Conservation (phyloP, 78 protist species). For the Dictyostelium brefeldianum region DNA sequence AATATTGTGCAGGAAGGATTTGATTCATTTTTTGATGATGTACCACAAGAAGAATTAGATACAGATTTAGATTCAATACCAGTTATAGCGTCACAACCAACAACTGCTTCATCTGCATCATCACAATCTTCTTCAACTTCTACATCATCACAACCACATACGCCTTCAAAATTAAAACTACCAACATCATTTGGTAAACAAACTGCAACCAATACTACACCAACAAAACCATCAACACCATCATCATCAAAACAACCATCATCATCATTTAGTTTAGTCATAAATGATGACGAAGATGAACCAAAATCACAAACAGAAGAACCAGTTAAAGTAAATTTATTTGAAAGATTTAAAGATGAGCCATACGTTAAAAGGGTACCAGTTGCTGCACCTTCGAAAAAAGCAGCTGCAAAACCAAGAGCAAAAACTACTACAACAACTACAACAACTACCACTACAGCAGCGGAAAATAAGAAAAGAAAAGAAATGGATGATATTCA, state of each 20-base stretch:
- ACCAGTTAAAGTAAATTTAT: neutral
- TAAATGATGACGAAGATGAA: neutral
- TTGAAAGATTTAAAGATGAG: neutral
- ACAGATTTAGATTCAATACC: neutral
- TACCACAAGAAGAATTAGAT: neutral
- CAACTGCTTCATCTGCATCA: neutral
- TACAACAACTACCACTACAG: neutral
- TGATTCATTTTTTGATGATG: constrained; percentile 29
- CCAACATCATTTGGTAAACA: neutral
- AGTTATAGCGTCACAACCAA: neutral
- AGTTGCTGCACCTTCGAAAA: neutral
- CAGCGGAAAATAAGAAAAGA: constrained; percentile 1
- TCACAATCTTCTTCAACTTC: neutral
- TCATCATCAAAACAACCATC: neutral
- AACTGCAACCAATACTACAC: neutral
- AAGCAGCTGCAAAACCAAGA: neutral
- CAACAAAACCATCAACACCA: neutral
- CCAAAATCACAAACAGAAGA: neutral
- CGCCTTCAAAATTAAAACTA: neutral
- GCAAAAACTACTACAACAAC: neutral
- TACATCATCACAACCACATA: neutral
- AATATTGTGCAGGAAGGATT: constrained; percentile 28
- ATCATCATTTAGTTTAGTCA: neutral
- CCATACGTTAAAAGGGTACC: neutral
- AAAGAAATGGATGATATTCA: neutral